Evolutionary conservation across 179 eudicot species (phyloP).

Genomic region (Amaranthus tricolor): DNA sequence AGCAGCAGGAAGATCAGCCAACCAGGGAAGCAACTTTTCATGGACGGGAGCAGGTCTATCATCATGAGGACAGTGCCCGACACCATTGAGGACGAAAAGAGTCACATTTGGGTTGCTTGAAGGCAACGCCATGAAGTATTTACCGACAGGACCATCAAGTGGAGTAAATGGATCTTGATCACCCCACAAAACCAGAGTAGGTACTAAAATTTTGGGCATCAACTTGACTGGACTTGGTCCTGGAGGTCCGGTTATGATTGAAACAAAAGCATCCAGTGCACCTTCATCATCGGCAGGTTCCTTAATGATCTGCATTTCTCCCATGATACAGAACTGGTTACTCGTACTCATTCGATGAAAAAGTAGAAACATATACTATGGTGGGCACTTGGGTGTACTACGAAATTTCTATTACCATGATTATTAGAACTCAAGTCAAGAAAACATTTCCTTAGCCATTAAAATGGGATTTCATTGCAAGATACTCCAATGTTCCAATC

Average conservation of each 20-base stretch:
- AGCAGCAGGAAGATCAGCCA: slow-evolving; percentile 36
- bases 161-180: slow-evolving; percentile 90
- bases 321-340: background rate
- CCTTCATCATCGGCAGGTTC: slow-evolving; percentile 79
- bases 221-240: slow-evolving; percentile 84
- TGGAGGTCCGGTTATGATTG: slow-evolving; percentile 88
- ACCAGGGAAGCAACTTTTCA: slow-evolving; percentile 82
- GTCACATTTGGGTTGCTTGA: slow-evolving; percentile 42
- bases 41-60: slow-evolving; percentile 84
- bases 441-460: too few species aligned
- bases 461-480: too few species aligned
- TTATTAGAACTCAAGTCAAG: too few species aligned
- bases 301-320: slow-evolving; percentile 56
- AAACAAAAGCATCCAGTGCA: slow-evolving; percentile 90
- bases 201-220: slow-evolving; percentile 58
- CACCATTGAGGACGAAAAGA: slow-evolving; percentile 62
- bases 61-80: slow-evolving; percentile 96
- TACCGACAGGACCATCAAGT: slow-evolving; percentile 92
- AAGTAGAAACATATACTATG: background rate
- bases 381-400: background rate
- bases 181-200: slow-evolving; percentile 82
- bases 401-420: too few species aligned
- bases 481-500: too few species aligned
- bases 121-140: slow-evolving; percentile 63
- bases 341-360: background rate